Evolutionary conservation across 2,329 filamentous ascomycete genomes (phyloP).

Genomic region (Fusarium denticulatum): DNA sequence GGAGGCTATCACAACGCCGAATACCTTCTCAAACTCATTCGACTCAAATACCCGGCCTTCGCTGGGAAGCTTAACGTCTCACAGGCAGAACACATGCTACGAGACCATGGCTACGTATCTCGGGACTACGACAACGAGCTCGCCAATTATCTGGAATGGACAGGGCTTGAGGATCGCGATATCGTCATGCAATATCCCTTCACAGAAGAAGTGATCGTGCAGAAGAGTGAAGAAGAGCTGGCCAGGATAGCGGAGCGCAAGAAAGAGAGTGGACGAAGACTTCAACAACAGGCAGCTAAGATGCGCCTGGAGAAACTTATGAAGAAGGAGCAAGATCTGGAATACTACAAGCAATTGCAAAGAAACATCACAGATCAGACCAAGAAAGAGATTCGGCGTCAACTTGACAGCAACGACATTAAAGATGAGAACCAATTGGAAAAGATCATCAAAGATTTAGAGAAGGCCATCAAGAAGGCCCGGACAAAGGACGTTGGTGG

Average conservation of each 20-base stretch:
- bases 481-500: conserved; percentile 93
- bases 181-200: conserved; percentile 92
- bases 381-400: conserved; percentile 89
- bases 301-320: conserved; percentile 96
- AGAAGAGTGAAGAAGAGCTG: conserved; percentile 95
- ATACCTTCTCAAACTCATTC: conserved; percentile 88
- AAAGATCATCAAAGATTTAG: conserved; percentile 85
- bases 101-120: conserved; percentile 90
- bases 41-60: conserved; percentile 91
- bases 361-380: conserved; percentile 75
- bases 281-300: conserved; percentile 97
- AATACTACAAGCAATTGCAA: conserved; percentile 91
- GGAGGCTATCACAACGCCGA: conserved; percentile 90
- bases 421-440: conserved; percentile 91
- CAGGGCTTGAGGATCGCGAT: conserved; percentile 88
- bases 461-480: conserved; percentile 88
- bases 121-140: conserved; percentile 85
- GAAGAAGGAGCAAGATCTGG: conserved; percentile 93
- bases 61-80: conserved; percentile 85
- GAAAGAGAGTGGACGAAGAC: conserved; percentile 88
- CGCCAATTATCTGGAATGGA: conserved; percentile 84
- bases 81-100: conserved; percentile 88
- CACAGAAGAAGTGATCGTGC: conserved; percentile 87
- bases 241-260: conserved; percentile 90
- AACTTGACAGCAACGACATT: conserved; percentile 90